These are phyloP conservation scores for Diaporthe sp. DNA, from an alignment of 2,329 filamentous ascomycete genomes.

Conservation along the genomic window DNA sequence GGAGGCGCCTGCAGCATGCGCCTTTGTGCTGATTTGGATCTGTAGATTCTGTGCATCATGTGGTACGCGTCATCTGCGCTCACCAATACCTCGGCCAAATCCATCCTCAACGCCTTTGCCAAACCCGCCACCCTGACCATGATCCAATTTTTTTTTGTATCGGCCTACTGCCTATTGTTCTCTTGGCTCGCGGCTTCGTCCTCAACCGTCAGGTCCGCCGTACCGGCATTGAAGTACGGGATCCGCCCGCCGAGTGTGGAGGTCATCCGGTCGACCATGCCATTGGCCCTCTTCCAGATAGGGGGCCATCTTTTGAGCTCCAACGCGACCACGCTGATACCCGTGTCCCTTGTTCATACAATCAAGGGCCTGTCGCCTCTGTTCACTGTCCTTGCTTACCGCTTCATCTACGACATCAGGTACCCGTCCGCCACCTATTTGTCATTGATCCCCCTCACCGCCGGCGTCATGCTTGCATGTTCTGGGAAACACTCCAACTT, in stretches of 20 bases:
- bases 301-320: constrained; percentile 94
- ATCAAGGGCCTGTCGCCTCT: constrained; percentile 97
- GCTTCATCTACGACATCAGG: constrained; percentile 86
- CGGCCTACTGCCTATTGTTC: constrained; percentile 84
- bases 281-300: constrained; percentile 91
- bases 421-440: constrained; percentile 90
- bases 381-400: constrained; percentile 94
- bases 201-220: constrained; percentile 73
- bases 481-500: constrained; percentile 79
- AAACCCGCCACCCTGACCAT: constrained; percentile 93
- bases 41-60: constrained; percentile 82
- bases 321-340: constrained; percentile 92
- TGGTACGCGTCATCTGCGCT: constrained; percentile 97
- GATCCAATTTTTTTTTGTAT: constrained; percentile 93
- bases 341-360: constrained; percentile 96
- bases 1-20: constrained; percentile 19
- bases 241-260: constrained; percentile 84
- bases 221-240: constrained; percentile 85
- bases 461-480: constrained; percentile 96
- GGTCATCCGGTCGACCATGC: constrained; percentile 88
- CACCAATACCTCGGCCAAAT: constrained; percentile 97
- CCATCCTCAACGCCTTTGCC: constrained; percentile 90
- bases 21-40: constrained; percentile 41
- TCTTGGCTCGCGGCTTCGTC: constrained; percentile 80
- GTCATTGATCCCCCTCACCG: constrained; percentile 88